These are phyloP conservation scores for Rhododendron molle DNA, from an alignment of 148 eudicot species.

Conservation along the genomic window DNA sequence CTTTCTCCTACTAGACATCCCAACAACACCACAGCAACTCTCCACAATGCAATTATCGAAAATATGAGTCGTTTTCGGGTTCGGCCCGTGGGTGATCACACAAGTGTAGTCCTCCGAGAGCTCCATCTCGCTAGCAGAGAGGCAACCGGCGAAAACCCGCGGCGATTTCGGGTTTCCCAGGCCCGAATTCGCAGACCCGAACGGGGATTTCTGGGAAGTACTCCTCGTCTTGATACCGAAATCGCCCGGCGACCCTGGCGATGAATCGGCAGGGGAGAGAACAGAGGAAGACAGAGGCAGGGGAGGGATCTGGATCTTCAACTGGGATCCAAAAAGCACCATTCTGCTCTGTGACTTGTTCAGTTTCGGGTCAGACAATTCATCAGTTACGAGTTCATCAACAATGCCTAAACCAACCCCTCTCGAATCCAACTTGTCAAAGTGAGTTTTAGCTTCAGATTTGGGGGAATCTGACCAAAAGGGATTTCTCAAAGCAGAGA, in stretches of 20 bases:
- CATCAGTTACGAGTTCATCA: constrained; percentile 31
- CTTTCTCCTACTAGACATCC: constrained; percentile 17
- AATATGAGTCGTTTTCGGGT: constrained; percentile 57
- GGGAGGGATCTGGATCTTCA: constrained; percentile 53
- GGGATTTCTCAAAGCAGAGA: constrained; percentile 31
- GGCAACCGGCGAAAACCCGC: constrained; percentile 17
- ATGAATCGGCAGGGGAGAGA: constrained; percentile 22
- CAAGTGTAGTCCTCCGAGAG: constrained; percentile 69
- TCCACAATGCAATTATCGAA: constrained; percentile 60
- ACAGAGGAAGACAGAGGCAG: constrained; percentile 30
- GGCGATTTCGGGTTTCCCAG: constrained; percentile 23
- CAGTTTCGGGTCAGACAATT: constrained; percentile 18
- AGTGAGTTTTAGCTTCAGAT: constrained; percentile 18
- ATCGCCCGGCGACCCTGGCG: constrained; percentile 36
- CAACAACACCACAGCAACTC: constrained; percentile 39
- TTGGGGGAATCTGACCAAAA: constrained; percentile 35
- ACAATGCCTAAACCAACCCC: constrained; percentile 49
- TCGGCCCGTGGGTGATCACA: constrained; percentile 55
- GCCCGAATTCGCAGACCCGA: constrained; percentile 22
- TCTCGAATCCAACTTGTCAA: constrained; percentile 24
- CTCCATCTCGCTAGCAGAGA: constrained; percentile 50
- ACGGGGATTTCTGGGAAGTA: constrained; percentile 27
- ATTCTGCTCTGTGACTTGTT: constrained; percentile 22
- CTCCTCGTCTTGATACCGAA: constrained; percentile 49
- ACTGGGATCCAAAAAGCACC: constrained; percentile 44